A percentile compares a stretch with the other conserved stretches of the same genome.
phyloP scores from a whole-genome alignment of 2,329 filamentous ascomycete genomes.

The Blastomyces parvus region DNA sequence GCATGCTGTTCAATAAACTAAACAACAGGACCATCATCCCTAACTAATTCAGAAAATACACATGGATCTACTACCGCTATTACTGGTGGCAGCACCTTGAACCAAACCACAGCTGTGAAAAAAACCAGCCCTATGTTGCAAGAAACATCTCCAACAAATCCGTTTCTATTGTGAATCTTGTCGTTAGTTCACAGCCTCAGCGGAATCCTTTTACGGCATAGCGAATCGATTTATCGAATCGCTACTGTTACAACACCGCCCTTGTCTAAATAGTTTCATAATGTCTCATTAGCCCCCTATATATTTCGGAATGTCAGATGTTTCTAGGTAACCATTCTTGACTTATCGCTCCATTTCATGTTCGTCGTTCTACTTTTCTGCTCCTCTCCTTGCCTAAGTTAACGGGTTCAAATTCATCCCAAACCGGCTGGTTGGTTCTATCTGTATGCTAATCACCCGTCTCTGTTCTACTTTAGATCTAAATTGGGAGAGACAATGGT shows the following conservation, averaged over 20 bases:
- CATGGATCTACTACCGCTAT: neutral
- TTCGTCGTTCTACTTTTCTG: no score
- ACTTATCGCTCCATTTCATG: no score
- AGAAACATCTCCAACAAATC: constrained; percentile 14
- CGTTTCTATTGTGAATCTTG: constrained; percentile 19
- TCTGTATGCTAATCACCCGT: no score
- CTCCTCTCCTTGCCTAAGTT: no score
- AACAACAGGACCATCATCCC: neutral
- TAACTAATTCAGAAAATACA: neutral
- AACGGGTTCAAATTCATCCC: no score
- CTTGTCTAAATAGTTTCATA: constrained; percentile 12
- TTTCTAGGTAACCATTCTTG: no score
- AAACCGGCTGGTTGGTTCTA: no score
- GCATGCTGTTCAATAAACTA: neutral
- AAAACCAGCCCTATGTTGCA: constrained; percentile 15
- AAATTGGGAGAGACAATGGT: no score
- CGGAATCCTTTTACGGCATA: neutral
- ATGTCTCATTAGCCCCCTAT: neutral
- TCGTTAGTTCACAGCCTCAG: constrained; percentile 14
- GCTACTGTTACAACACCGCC: constrained; percentile 16
- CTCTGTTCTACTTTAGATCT: no score
- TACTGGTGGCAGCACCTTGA: no score
- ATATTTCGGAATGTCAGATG: no score
- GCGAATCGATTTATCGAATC: neutral
- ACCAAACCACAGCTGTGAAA: constrained; percentile 14